These are phyloP conservation scores for Rhizophagus sp. DNA, from an alignment of 192 early-diverging fungal species.

Conservation along the genomic window DNA sequence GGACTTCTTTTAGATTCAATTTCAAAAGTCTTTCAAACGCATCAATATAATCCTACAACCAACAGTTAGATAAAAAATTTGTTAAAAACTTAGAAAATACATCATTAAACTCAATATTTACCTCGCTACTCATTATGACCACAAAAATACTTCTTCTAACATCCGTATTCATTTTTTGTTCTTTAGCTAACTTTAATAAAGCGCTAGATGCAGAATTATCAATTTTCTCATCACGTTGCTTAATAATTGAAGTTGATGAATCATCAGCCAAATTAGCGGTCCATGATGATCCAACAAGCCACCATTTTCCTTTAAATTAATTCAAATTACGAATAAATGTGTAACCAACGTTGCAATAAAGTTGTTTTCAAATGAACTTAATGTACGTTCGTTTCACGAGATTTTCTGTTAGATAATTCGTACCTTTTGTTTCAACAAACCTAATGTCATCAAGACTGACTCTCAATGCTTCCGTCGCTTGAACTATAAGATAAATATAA, in stretches of 20 bases:
- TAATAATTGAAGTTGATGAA: conserved; percentile 36
- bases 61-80: neutral
- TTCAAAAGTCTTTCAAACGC: conserved; percentile 85
- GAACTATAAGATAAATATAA: neutral
- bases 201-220: conserved; percentile 49
- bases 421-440: conserved; percentile 75
- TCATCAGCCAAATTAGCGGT: conserved; percentile 66
- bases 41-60: conserved; percentile 83
- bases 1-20: conserved; percentile 84
- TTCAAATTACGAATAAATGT: no score
- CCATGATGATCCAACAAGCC: conserved; percentile 96
- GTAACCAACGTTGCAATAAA: neutral
- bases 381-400: neutral
- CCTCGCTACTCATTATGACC: conserved; percentile 86
- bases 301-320: conserved; percentile 76
- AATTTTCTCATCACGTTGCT: conserved; percentile 46
- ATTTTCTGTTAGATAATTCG: neutral
- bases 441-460: conserved; percentile 85
- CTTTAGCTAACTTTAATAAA: conserved; percentile 75
- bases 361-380: neutral
- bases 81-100: neutral
- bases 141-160: conserved; percentile 91
- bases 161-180: conserved; percentile 98
- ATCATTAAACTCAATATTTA: conserved; percentile 31
- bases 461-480: conserved; percentile 72